Evolutionary conservation across 768 basidiomycete species (phyloP).

Genomic region (Peribolospora kevripleyi): DNA sequence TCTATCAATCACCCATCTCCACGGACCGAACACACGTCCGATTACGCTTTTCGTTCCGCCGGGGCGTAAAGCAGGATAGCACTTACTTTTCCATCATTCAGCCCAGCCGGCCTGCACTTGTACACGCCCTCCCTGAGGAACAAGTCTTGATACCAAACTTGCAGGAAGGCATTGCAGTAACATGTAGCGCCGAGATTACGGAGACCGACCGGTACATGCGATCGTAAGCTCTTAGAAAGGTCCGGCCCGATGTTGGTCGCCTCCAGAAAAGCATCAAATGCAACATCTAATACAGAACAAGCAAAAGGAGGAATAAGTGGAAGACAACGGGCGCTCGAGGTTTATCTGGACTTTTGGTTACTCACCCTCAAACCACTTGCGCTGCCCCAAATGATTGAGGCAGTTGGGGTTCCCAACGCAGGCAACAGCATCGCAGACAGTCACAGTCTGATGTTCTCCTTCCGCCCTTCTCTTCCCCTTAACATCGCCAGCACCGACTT

Average conservation of each 20-base stretch:
- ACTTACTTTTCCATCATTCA: conserved; percentile 27
- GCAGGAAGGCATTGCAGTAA: conserved; percentile 84
- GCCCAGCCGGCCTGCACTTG: conserved; percentile 37
- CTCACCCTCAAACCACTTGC: conserved; percentile 29
- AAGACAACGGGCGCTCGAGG: too few species aligned
- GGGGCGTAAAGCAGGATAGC: not conserved
- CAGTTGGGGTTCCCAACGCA: conserved; percentile 66
- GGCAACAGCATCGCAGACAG: too few species aligned
- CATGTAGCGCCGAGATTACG: conserved; percentile 82
- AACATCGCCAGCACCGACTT: too few species aligned
- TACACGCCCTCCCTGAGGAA: conserved; percentile 66
- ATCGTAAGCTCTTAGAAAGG: too few species aligned
- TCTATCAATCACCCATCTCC: not conserved
- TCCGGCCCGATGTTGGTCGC: too few species aligned
- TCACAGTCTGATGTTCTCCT: too few species aligned
- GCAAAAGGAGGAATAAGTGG: too few species aligned
- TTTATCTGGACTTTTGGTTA: not conserved
- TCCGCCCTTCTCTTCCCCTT: not conserved
- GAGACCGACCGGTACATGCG: conserved; percentile 12
- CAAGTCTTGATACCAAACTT: conserved; percentile 77
- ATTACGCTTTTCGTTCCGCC: conserved; percentile 47
- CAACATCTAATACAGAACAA: too few species aligned
- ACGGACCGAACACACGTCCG: not conserved
- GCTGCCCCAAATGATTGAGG: conserved; percentile 65
- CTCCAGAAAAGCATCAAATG: too few species aligned